These are phyloP conservation scores for Russula abietina DNA, from an alignment of 768 basidiomycete species.

Conservation along the genomic window DNA sequence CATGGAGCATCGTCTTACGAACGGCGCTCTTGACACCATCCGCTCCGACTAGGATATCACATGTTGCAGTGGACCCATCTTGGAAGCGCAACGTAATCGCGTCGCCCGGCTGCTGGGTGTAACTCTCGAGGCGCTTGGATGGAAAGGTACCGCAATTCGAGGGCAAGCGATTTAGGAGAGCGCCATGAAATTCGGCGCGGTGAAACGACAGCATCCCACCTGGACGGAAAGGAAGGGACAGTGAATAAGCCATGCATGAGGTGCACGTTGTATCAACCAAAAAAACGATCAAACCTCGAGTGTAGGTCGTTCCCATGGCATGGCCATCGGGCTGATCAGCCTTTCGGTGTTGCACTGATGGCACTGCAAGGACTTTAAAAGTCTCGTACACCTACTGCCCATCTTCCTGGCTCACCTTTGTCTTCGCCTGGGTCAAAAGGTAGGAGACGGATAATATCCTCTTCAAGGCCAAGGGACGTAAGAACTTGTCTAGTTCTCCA, in stretches of 20 bases:
- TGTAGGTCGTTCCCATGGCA: conserved; percentile 48
- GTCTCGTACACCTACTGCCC: neutral
- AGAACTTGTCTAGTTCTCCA: conserved; percentile 32
- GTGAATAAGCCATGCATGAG: no score
- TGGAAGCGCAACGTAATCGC: conserved; percentile 49
- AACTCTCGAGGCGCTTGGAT: conserved; percentile 55
- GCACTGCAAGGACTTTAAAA: conserved; percentile 34
- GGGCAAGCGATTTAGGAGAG: conserved; percentile 44
- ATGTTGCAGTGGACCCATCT: conserved; percentile 53
- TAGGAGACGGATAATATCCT: conserved; percentile 26
- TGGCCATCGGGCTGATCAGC: conserved; percentile 52
- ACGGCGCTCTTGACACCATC: conserved; percentile 59
- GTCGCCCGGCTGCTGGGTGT: conserved; percentile 37
- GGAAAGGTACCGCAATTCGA: conserved; percentile 43
- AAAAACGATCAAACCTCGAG: conserved; percentile 43
- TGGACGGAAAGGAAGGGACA: neutral
- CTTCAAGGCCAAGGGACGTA: conserved; percentile 27
- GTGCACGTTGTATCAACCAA: neutral
- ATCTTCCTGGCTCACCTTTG: neutral
- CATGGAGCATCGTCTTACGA: conserved; percentile 34
- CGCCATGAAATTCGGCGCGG: conserved; percentile 60
- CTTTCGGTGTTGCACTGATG: conserved; percentile 51
- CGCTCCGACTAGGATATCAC: conserved; percentile 63
- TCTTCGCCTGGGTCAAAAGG: conserved; percentile 27
- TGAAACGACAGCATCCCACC: conserved; percentile 42